These are phyloP conservation scores for Microdochium nivale DNA, from an alignment of 2,329 filamentous ascomycete genomes.

Conservation along the genomic window DNA sequence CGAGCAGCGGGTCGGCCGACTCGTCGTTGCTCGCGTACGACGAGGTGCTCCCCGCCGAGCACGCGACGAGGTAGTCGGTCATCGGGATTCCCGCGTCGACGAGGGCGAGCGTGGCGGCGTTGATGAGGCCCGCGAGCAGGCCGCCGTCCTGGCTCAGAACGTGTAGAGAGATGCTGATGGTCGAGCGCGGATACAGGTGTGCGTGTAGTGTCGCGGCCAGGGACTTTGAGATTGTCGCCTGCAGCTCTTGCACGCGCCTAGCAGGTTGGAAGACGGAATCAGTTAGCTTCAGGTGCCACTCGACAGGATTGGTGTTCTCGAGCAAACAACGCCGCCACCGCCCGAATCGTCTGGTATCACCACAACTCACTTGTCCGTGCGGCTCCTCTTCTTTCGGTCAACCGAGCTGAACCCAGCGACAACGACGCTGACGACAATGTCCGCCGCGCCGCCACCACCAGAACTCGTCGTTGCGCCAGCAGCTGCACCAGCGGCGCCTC, in stretches of 20 bases:
- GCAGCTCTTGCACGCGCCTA: slow-evolving; percentile 76
- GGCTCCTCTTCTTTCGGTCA: slow-evolving; percentile 68
- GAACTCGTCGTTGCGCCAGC: slow-evolving; percentile 8
- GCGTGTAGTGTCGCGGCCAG: slow-evolving; percentile 74
- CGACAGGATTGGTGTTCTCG: no score
- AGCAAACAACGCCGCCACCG: no score
- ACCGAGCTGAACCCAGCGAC: slow-evolving; percentile 83
- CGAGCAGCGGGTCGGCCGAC: slow-evolving; percentile 65
- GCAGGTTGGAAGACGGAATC: slow-evolving; percentile 1
- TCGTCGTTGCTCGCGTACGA: slow-evolving; percentile 58
- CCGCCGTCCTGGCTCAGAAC: slow-evolving; percentile 87
- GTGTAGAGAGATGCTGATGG: slow-evolving; percentile 75
- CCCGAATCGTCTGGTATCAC: no score
- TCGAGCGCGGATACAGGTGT: slow-evolving; percentile 80
- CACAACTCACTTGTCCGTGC: slow-evolving; percentile 74
- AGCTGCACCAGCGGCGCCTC: slow-evolving; percentile 15
- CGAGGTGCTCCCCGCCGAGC: slow-evolving; percentile 74
- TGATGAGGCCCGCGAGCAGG: slow-evolving; percentile 80
- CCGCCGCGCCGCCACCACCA: slow-evolving; percentile 41
- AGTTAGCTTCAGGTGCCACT: not conserved
- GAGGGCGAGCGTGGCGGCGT: slow-evolving; percentile 83
- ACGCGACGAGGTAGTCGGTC: slow-evolving; percentile 83
- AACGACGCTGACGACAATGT: slow-evolving; percentile 72
- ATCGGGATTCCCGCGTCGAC: slow-evolving; percentile 95
- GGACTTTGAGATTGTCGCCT: slow-evolving; percentile 68